Evolutionary conservation across 768 basidiomycete species (phyloP).

Genomic region (Rhizopogon salebrosus): DNA sequence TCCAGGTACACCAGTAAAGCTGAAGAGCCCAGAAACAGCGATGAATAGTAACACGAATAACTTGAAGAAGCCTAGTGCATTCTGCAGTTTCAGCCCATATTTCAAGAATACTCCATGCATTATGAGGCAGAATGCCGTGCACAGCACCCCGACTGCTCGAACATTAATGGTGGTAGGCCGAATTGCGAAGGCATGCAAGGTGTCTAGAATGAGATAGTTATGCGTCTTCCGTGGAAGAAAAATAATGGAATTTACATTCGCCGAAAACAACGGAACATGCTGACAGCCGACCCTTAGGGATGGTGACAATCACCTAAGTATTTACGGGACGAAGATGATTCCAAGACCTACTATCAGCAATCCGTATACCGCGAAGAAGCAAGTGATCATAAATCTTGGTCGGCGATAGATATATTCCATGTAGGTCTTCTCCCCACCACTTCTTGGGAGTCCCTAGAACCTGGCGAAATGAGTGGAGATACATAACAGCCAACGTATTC

Average conservation of each 20-base stretch:
- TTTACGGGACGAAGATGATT: background rate
- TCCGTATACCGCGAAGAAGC: conserved; percentile 52
- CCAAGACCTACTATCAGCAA: conserved; percentile 49
- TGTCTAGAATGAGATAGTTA: conserved; percentile 40
- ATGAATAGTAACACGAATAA: conserved; percentile 50
- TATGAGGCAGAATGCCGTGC: conserved; percentile 51
- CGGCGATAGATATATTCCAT: conserved; percentile 63
- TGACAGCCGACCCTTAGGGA: conserved; percentile 47
- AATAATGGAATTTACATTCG: conserved; percentile 53
- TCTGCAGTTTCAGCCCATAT: conserved; percentile 59
- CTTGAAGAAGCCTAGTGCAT: conserved; percentile 58
- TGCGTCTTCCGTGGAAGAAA: background rate
- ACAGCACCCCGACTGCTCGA: conserved; percentile 49
- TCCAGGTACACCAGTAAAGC: conserved; percentile 42
- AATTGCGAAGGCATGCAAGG: conserved; percentile 48
- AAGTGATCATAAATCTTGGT: conserved; percentile 59
- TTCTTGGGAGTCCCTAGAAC: conserved; percentile 57
- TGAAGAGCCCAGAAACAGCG: conserved; percentile 48
- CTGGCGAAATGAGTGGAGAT: background rate
- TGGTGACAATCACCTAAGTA: background rate
- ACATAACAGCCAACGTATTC: background rate
- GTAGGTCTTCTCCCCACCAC: conserved; percentile 75
- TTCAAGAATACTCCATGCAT: conserved; percentile 51
- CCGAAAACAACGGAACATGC: conserved; percentile 64
- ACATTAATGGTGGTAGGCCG: conserved; percentile 40